Conservation (phyloP, 1,139 yeast species). For the Blastobotrys illinoisensis region DNA sequence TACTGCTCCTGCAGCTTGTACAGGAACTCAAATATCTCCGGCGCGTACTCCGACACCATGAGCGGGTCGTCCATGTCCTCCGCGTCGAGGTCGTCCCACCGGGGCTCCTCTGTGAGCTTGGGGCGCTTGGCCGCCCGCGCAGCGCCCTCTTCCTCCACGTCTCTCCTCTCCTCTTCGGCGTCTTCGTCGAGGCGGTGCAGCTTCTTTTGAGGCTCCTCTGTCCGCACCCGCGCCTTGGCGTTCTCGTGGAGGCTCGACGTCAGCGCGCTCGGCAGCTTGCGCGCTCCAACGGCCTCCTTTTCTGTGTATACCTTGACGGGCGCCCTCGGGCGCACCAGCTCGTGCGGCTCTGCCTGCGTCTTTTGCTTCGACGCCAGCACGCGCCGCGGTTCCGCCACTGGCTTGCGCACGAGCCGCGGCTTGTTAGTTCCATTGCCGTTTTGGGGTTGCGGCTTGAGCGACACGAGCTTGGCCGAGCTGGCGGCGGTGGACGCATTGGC, state of each 20-base stretch:
- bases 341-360: not conserved
- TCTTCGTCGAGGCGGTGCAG: not conserved
- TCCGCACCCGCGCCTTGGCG: not conserved
- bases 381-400: not conserved
- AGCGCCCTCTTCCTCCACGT: slow-evolving; percentile 3
- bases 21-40: slow-evolving; percentile 76
- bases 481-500: slow-evolving; percentile 5
- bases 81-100: slow-evolving; percentile 87
- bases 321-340: not conserved
- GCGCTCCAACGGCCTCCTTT: not conserved
- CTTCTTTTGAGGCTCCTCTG: not conserved
- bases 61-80: slow-evolving; percentile 89
- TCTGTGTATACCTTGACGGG: not conserved
- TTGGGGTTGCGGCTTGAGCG: not conserved
- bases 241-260: not conserved
- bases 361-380: not conserved
- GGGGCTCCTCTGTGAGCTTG: slow-evolving; percentile 7
- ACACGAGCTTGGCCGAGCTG: slow-evolving; percentile 1
- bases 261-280: not conserved
- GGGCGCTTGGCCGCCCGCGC: slow-evolving; percentile 9
- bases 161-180: slow-evolving; percentile 4
- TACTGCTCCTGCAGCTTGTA: slow-evolving; percentile 69
- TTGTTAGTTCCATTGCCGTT: not conserved
- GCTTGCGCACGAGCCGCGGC: not conserved
- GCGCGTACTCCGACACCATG: slow-evolving; percentile 92